These are phyloP conservation scores for Dissophora globulifera DNA, from an alignment of 192 early-diverging fungal genomes.

Conservation along the genomic window DNA sequence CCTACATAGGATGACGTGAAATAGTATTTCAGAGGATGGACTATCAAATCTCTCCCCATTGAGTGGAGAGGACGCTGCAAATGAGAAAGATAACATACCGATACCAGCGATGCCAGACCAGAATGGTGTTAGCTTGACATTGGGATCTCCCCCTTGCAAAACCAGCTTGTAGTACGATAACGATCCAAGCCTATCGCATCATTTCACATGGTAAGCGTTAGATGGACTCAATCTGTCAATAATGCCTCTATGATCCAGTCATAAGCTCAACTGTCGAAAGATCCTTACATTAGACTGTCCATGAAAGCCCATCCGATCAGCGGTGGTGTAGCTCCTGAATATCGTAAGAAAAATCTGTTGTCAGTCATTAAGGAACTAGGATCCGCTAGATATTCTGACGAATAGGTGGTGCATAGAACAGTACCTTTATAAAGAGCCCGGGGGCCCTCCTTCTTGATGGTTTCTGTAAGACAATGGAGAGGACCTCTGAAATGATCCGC, in stretches of 20 bases:
- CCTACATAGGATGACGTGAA: too few relatives aligned
- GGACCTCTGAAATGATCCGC: slow-evolving; percentile 76
- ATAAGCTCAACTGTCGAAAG: background rate
- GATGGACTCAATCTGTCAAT: too few relatives aligned
- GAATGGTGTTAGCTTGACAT: slow-evolving; percentile 67
- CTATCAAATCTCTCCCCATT: too few relatives aligned
- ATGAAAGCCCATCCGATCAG: slow-evolving; percentile 92
- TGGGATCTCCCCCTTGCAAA: slow-evolving; percentile 71
- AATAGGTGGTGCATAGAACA: background rate
- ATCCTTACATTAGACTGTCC: slow-evolving; percentile 75
- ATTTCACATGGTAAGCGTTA: too few relatives aligned
- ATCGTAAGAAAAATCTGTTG: too few relatives aligned
- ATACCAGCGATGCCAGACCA: slow-evolving; percentile 78
- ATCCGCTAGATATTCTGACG: too few relatives aligned
- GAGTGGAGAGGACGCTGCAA: too few relatives aligned
- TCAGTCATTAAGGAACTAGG: too few relatives aligned
- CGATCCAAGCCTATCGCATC: slow-evolving; percentile 74
- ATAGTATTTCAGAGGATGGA: too few relatives aligned
- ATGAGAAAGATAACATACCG: slow-evolving; percentile 14
- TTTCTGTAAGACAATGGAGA: slow-evolving; percentile 73
- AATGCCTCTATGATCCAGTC: too few relatives aligned
- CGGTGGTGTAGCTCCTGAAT: slow-evolving; percentile 89
- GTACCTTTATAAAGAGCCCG: slow-evolving; percentile 88
- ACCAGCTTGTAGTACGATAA: slow-evolving; percentile 83
- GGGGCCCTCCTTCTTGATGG: slow-evolving; percentile 72